A percentile compares a stretch with the other conserved stretches of the same genome.
Conservation (phyloP, 768 basidiomycete species). For the Boletus insuetus region DNA sequence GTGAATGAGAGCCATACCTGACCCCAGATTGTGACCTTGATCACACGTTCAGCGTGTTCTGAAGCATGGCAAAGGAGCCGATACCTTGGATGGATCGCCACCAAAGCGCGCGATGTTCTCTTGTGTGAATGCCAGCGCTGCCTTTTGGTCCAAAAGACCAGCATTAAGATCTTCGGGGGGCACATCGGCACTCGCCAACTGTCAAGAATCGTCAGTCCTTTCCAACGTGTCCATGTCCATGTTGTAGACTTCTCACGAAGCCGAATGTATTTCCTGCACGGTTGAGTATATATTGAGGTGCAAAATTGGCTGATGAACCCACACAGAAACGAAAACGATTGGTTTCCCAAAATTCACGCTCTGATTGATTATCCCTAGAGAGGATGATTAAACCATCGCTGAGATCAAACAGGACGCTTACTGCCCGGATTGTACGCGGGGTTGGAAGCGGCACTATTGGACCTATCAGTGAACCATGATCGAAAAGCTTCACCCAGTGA, state of each 20-base stretch:
- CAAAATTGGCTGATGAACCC: background rate
- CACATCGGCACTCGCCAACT: constrained; percentile 48
- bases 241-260: constrained; percentile 6
- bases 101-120: constrained; percentile 67
- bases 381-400: background rate
- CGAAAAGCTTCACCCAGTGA: background rate
- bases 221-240: background rate
- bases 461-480: background rate
- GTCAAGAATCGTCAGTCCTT: constrained; percentile 10
- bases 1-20: constrained; percentile 6
- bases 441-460: constrained; percentile 14
- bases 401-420: background rate
- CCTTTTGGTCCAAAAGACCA: constrained; percentile 58
- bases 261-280: constrained; percentile 17
- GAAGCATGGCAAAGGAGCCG: background rate
- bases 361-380: constrained; percentile 10
- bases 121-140: constrained; percentile 58
- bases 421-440: constrained; percentile 15
- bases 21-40: constrained; percentile 21
- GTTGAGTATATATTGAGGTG: background rate
- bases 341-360: constrained; percentile 12
- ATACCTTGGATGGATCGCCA: constrained; percentile 54
- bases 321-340: constrained; percentile 19
- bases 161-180: constrained; percentile 51
- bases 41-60: background rate